Conservation (phyloP, 2,329 filamentous ascomycete genomes). For the Ceratocystiopsis brevicomis region DNA sequence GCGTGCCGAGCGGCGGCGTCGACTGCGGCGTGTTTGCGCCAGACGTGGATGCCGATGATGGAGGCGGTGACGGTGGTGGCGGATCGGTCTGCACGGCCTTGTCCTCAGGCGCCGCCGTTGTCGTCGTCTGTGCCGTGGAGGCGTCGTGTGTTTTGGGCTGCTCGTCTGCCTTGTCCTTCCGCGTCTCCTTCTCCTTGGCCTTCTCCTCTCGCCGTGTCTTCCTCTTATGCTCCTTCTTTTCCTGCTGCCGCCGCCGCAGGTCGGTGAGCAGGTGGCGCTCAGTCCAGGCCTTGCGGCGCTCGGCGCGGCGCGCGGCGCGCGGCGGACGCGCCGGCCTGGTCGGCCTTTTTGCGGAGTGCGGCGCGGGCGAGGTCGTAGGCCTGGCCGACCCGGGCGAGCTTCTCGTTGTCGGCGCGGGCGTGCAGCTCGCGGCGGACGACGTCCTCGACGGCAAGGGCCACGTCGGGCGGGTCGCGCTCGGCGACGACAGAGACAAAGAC, state of each 20-base stretch:
- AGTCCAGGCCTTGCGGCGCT: conserved; percentile 20
- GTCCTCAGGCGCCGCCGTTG: conserved; percentile 6
- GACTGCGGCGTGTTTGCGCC: conserved; percentile 11
- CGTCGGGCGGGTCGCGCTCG: conserved; percentile 21
- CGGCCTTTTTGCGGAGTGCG: conserved; percentile 26
- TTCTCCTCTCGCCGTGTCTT: conserved; percentile 8
- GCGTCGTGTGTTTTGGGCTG: neutral
- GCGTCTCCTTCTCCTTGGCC: conserved; percentile 7
- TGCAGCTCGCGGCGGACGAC: conserved; percentile 47
- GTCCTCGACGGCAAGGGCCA: conserved; percentile 34
- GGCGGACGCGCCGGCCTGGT: conserved; percentile 28
- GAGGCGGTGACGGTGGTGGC: neutral
- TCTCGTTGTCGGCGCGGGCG: conserved; percentile 51
- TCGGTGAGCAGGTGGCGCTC: conserved; percentile 19
- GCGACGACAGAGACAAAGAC: conserved; percentile 60
- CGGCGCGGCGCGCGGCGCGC: conserved; percentile 26
- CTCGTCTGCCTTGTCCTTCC: conserved; percentile 1
- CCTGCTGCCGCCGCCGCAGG: conserved; percentile 20
- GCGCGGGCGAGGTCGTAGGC: conserved; percentile 49
- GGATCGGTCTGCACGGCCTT: neutral
- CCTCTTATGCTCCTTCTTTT: conserved; percentile 23
- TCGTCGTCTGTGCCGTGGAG: conserved; percentile 1
- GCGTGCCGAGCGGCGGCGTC: conserved; percentile 14
- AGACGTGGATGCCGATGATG: conserved; percentile 7
- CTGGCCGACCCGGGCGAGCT: conserved; percentile 50